These are phyloP conservation scores for Aspergillus thermomutatus DNA, from an alignment of 2,329 filamentous ascomycete genomes.

Conservation along the genomic window DNA sequence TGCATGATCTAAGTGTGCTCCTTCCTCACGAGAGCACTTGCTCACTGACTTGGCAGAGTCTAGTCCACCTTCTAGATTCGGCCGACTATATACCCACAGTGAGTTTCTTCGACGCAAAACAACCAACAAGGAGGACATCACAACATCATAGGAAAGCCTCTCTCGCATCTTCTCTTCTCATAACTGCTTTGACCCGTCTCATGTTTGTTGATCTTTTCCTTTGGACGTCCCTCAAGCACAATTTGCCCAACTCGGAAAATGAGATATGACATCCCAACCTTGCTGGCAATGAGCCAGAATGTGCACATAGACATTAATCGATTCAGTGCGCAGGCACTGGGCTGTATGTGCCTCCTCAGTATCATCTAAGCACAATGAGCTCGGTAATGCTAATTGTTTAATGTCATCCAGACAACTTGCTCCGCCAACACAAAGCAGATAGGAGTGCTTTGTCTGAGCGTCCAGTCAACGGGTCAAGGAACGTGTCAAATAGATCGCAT, in stretches of 20 bases:
- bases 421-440: conserved; percentile 17
- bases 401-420: conserved; percentile 20
- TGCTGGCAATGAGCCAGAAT: conserved; percentile 33
- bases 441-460: conserved; percentile 25
- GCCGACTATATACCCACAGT: background rate
- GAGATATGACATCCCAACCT: conserved; percentile 37
- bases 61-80: background rate
- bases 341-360: conserved; percentile 24
- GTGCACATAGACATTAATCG: conserved; percentile 23
- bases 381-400: background rate
- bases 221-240: background rate
- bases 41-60: background rate
- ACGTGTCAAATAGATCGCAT: conserved; percentile 19
- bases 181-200: background rate
- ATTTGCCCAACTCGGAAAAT: conserved; percentile 14
- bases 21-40: background rate
- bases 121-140: background rate
- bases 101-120: background rate
- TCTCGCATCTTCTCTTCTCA: background rate
- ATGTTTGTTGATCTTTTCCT: background rate
- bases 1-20: background rate
- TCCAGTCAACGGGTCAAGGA: conserved; percentile 22
- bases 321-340: conserved; percentile 26
- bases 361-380: background rate
- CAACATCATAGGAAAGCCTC: background rate